A percentile compares a stretch with the other conserved stretches of the same genome.
Conservation (phyloP, 352 stramenopile species). For the Pythium scleroteichum region DNA sequence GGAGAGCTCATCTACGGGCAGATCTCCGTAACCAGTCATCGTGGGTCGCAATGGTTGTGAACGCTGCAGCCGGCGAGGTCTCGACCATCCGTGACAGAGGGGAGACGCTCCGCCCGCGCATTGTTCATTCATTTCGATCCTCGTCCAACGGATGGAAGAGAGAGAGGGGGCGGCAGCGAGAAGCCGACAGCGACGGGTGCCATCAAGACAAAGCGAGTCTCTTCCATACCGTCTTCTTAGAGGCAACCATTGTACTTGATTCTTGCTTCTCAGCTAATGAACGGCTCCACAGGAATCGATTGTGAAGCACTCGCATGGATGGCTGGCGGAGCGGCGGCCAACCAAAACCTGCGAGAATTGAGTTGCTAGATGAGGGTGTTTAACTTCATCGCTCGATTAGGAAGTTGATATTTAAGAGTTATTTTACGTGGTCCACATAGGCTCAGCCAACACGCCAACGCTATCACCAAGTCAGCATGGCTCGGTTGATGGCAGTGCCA, state of each 20-base stretch:
- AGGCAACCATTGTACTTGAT: constrained; percentile 84
- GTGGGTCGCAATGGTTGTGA: constrained; percentile 27
- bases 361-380: constrained; percentile 2
- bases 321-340: constrained; percentile 15
- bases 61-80: background rate
- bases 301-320: constrained; percentile 8
- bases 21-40: constrained; percentile 11
- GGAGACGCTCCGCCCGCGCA: background rate
- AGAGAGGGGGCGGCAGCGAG: constrained; percentile 14
- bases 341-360: constrained; percentile 16
- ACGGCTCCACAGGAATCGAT: constrained; percentile 62
- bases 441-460: no score
- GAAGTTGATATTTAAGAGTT: constrained; percentile 6
- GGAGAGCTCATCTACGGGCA: no score
- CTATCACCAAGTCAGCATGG: no score
- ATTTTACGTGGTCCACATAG: no score
- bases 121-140: constrained; percentile 32
- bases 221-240: constrained; percentile 90
- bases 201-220: constrained; percentile 29
- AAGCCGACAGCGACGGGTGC: constrained; percentile 7
- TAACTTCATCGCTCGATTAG: background rate
- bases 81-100: background rate
- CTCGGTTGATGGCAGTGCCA: no score
- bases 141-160: constrained; percentile 66
- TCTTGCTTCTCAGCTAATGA: constrained; percentile 75